Base-by-base conservation (phyloP, 306 rosid genomes). In the Pterocarpus macrocarpus region DNA sequence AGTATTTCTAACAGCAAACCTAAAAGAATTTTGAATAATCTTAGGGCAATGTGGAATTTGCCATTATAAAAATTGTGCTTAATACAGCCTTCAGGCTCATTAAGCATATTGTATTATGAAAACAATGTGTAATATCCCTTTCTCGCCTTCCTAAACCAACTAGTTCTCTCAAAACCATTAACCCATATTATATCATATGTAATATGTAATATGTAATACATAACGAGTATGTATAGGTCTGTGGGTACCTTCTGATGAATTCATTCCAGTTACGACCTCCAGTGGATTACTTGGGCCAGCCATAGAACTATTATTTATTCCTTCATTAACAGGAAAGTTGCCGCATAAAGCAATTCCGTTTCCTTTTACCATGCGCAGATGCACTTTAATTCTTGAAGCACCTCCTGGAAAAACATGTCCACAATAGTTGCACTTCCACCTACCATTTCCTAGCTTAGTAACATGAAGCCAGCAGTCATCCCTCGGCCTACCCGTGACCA, bases 401-500 rank as follows among this genome's bases (percentile, higher is more conserved):
- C 61, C 61, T n/a, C 71, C 5, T 13, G 2, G 1, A 34, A 34
- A 71, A 4, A 8, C 3, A 2, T 8, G 1, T 8, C 14, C 14
- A 71, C 76, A 52, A 30, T 2, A 7, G 5, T 62, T 75, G 71
- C 71, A 75, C 41, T 14, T 39, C 79, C 11, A 28, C 22, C 3
- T 43, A 11, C 57, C 41, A 41, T 74, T 59, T 43, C 4, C 69
- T 28, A 2, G 11, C 43, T 14, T 43, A 11, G 9, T 59, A 28
- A 74, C 81, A 2, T 64, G 33, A 41, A 39, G 8, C 82, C 80
- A 78, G 2, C 6, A 9, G 2, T 65, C 0, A 6, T 56, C 49
- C 43, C 16, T 68, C 8, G 22, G 28, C 34, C 69, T 64, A 32
- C 38, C 68, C 82, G 68, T 68, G 9, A 53, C 38, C 50, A 52